Evolutionary conservation across 331 rosid genomes (phyloP).

Genomic region (Malus hybrid): DNA sequence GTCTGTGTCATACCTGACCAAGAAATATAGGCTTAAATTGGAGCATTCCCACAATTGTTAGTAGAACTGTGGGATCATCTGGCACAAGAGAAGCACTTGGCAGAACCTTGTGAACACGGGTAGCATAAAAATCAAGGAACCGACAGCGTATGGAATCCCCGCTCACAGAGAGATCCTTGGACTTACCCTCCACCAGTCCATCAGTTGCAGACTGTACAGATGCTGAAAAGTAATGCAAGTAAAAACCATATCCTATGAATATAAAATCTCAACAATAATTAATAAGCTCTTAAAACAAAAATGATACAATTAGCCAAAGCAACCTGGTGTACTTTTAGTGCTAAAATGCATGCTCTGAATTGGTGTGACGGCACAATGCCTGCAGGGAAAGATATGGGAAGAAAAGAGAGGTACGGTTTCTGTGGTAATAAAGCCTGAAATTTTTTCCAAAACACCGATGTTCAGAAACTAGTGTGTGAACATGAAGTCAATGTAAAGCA

Average conservation of each 20-base stretch:
- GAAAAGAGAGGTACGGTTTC: conserved; percentile 18
- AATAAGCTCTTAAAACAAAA: conserved; percentile 8
- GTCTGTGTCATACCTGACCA: conserved; percentile 46
- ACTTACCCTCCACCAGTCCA: conserved; percentile 21
- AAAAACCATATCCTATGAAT: conserved; percentile 9
- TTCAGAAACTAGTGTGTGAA: conserved; percentile 14
- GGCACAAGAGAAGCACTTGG: conserved; percentile 90
- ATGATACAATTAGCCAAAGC: conserved; percentile 11
- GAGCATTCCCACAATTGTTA: conserved; percentile 95
- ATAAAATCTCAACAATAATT: neutral
- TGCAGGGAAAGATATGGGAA: conserved; percentile 11
- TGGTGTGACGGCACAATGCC: conserved; percentile 12
- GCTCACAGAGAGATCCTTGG: conserved; percentile 30
- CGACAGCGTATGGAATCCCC: conserved; percentile 68
- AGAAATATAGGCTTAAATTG: conserved; percentile 88
- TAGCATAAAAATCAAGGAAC: conserved; percentile 69
- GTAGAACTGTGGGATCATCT: conserved; percentile 80
- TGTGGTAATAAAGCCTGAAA: conserved; percentile 25
- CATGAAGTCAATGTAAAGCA: conserved; percentile 1
- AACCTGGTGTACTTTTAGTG: conserved; percentile 44
- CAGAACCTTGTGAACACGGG: conserved; percentile 74
- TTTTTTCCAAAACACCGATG: conserved; percentile 1
- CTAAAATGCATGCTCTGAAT: conserved; percentile 11
- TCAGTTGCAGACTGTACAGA: conserved; percentile 38
- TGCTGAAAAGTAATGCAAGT: conserved; percentile 36